Conservation (phyloP, 768 basidiomycete species). For the Harrya chromipes region DNA sequence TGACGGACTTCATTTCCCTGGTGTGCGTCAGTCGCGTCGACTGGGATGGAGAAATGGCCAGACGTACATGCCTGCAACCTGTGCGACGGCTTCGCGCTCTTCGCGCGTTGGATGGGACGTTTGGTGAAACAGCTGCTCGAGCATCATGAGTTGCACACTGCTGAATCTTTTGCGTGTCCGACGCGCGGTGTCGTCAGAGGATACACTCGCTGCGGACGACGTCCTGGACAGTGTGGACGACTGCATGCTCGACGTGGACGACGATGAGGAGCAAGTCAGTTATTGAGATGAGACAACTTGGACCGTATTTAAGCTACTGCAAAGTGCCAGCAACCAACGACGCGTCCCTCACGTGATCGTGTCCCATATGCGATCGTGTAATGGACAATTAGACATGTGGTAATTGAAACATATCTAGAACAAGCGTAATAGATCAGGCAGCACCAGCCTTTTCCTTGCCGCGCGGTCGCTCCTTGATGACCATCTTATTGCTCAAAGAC, state of each 20-base stretch:
- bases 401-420: too few species aligned
- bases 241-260: slow-evolving; percentile 14
- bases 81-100: slow-evolving; percentile 63
- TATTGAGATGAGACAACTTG: background rate
- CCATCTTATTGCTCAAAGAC: slow-evolving; percentile 88
- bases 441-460: slow-evolving; percentile 48
- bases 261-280: slow-evolving; percentile 1
- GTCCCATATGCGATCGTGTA: too few species aligned
- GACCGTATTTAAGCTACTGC: background rate
- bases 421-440: too few species aligned
- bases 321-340: slow-evolving; percentile 20
- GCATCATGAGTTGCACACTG: slow-evolving; percentile 63
- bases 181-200: slow-evolving; percentile 48
- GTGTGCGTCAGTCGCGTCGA: slow-evolving; percentile 10
- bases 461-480: slow-evolving; percentile 79
- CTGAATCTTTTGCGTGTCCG: slow-evolving; percentile 72
- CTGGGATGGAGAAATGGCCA: background rate
- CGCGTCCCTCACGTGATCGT: slow-evolving; percentile 24
- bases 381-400: too few species aligned
- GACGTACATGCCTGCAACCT: slow-evolving; percentile 60
- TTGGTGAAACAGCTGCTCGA: slow-evolving; percentile 70
- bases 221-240: slow-evolving; percentile 45
- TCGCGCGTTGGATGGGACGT: slow-evolving; percentile 74
- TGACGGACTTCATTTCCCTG: slow-evolving; percentile 36
- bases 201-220: slow-evolving; percentile 54